Percentiles rank a stretch among this genome's conserved stretches.
Conservation (phyloP, 805 yeast species). For the Clavispora santaluciae region DNA sequence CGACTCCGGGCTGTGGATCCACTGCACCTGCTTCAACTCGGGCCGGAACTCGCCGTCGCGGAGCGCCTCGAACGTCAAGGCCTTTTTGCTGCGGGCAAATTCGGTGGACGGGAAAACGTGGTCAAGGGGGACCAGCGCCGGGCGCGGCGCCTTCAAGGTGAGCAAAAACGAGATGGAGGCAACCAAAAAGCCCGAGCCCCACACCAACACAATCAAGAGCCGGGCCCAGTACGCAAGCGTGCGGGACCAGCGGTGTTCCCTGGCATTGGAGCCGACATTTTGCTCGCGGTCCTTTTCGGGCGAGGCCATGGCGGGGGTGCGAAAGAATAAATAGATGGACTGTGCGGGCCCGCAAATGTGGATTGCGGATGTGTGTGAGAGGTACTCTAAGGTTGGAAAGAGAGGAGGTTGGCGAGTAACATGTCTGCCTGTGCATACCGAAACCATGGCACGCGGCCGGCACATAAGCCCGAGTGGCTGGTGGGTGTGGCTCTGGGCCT, state of each 20-base stretch:
- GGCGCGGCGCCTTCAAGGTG: not conserved
- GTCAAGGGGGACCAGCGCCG: not conserved
- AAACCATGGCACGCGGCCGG: not conserved
- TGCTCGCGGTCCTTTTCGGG: not conserved
- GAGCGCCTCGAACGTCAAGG: constrained; percentile 25
- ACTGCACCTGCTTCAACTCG: constrained; percentile 52
- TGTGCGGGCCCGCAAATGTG: too few relatives aligned
- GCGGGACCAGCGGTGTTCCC: not conserved
- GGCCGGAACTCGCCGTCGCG: constrained; percentile 59
- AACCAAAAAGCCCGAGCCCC: constrained; percentile 33
- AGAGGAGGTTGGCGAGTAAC: not conserved
- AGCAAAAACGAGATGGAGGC: constrained; percentile 7
- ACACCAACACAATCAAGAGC: constrained; percentile 26
- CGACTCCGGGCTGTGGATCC: constrained; percentile 58
- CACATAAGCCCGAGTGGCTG: not conserved
- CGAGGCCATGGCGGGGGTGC: not conserved
- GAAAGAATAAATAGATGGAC: not conserved
- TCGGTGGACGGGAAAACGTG: constrained; percentile 10
- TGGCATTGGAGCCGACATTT: not conserved
- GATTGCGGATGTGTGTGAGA: too few relatives aligned
- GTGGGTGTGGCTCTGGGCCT: not conserved
- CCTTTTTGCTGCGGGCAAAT: constrained; percentile 13
- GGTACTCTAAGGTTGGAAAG: not conserved
- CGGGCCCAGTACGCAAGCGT: constrained; percentile 9
- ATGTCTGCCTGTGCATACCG: too few relatives aligned